Percentiles rank a stretch among this genome's conserved stretches.
phyloP scores from a whole-genome alignment of 192 early-diverging fungal species.

The Umbelopsis isabellina region DNA sequence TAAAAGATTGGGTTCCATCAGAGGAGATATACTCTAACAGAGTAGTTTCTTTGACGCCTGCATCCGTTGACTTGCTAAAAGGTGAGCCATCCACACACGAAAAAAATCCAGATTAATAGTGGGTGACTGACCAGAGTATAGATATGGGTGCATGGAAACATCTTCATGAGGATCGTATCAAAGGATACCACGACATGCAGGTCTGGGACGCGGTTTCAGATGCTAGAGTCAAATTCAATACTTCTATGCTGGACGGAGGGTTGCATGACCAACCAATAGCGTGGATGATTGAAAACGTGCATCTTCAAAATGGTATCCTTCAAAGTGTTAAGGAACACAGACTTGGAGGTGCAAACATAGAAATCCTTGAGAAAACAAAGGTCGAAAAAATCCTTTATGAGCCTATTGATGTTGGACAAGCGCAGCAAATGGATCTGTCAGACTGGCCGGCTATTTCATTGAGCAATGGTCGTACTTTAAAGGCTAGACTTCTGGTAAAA shows the following conservation, averaged over 20 bases:
- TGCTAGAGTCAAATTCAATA: constrained; percentile 68
- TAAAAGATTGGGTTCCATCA: constrained; percentile 55
- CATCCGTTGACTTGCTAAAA: constrained; percentile 63
- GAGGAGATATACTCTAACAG: constrained; percentile 75
- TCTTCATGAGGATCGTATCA: constrained; percentile 58
- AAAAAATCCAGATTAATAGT: background rate
- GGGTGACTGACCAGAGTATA: constrained; percentile 18
- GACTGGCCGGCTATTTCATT: constrained; percentile 82
- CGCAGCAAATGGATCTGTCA: constrained; percentile 31
- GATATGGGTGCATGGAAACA: constrained; percentile 69
- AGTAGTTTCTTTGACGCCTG: constrained; percentile 79
- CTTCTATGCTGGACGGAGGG: constrained; percentile 30
- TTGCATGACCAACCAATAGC: constrained; percentile 56
- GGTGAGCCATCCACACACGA: constrained; percentile 20
- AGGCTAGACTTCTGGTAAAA: constrained; percentile 72
- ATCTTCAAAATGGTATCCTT: constrained; percentile 75
- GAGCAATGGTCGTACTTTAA: constrained; percentile 63
- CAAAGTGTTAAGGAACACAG: constrained; percentile 44
- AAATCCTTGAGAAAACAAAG: constrained; percentile 69
- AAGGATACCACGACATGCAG: constrained; percentile 71
- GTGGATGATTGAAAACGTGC: constrained; percentile 87
- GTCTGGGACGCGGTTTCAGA: constrained; percentile 80
- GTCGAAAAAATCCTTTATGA: constrained; percentile 60
- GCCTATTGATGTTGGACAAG: constrained; percentile 11
- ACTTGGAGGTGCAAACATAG: constrained; percentile 46